A percentile compares a stretch with the other conserved stretches of the same genome.
Evolutionary conservation across 2,329 filamentous ascomycete genomes (phyloP).

Genomic region (Arthrobotrys entomopaga): DNA sequence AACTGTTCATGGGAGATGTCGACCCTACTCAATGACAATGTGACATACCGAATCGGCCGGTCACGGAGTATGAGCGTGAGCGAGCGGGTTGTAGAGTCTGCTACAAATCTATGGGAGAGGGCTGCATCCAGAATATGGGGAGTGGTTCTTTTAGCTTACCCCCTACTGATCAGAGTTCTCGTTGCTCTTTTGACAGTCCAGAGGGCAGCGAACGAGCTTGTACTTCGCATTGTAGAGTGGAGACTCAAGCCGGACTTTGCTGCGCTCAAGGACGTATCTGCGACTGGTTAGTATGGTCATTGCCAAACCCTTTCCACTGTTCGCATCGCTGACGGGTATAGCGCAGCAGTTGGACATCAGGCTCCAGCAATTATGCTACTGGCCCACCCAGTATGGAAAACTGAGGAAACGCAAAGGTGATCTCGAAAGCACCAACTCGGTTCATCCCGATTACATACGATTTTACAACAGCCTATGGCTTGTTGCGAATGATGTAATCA

Average conservation of each 20-base stretch:
- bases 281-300: constrained; percentile 67
- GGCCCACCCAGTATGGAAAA: constrained; percentile 95
- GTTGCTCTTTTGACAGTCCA: constrained; percentile 82
- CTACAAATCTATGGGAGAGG: constrained; percentile 78
- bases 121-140: constrained; percentile 56
- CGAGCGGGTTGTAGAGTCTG: constrained; percentile 92
- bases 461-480: constrained; percentile 99
- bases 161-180: constrained; percentile 66
- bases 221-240: constrained; percentile 85
- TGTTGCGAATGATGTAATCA: constrained; percentile 97
- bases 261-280: constrained; percentile 93
- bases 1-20: constrained; percentile 96
- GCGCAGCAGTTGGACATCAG: constrained; percentile 98
- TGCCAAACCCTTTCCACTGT: constrained; percentile 15
- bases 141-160: constrained; percentile 57
- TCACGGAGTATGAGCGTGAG: constrained; percentile 91
- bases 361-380: constrained; percentile 97
- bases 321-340: constrained; percentile 50
- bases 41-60: constrained; percentile 78
- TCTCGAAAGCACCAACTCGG: constrained; percentile 95
- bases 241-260: constrained; percentile 79
- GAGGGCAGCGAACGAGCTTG: constrained; percentile 79
- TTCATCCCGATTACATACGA: constrained; percentile 95
- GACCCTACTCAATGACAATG: constrained; percentile 85
- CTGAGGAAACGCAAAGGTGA: constrained; percentile 87